These are phyloP conservation scores for Tulasnella sp. DNA, from an alignment of 768 basidiomycete species.

Conservation along the genomic window DNA sequence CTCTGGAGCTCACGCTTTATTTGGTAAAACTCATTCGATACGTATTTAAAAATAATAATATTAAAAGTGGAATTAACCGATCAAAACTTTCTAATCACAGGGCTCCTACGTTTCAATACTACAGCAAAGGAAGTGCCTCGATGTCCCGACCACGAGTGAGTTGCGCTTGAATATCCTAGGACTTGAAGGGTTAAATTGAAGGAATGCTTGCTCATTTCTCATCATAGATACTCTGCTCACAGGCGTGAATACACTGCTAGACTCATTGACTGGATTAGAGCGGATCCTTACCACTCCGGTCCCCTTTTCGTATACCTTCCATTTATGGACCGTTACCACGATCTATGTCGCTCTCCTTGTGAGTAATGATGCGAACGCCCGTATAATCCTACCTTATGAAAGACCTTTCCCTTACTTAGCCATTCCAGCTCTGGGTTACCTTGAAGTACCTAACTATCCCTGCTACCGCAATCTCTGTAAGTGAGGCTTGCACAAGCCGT, in stretches of 20 bases:
- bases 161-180: constrained; percentile 22
- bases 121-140: constrained; percentile 43
- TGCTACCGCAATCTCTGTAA: constrained; percentile 41
- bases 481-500: constrained; percentile 13
- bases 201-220: not conserved
- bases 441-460: constrained; percentile 57
- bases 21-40: not conserved
- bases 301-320: constrained; percentile 64
- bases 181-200: not conserved
- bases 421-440: constrained; percentile 48
- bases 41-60: not conserved
- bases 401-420: too few relatives aligned
- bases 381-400: too few relatives aligned
- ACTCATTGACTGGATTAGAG: constrained; percentile 57
- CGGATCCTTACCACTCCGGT: constrained; percentile 66
- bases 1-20: constrained; percentile 58
- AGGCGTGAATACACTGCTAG: constrained; percentile 38
- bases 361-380: too few relatives aligned
- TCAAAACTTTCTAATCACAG: constrained; percentile 28
- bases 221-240: constrained; percentile 28
- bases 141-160: constrained; percentile 53
- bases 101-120: constrained; percentile 55
- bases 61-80: not conserved
- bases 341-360: constrained; percentile 54
- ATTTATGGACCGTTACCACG: constrained; percentile 54